Conservation (phyloP, 2,329 filamentous ascomycete species). For the Aspergillus pseudoviridinutans region DNA sequence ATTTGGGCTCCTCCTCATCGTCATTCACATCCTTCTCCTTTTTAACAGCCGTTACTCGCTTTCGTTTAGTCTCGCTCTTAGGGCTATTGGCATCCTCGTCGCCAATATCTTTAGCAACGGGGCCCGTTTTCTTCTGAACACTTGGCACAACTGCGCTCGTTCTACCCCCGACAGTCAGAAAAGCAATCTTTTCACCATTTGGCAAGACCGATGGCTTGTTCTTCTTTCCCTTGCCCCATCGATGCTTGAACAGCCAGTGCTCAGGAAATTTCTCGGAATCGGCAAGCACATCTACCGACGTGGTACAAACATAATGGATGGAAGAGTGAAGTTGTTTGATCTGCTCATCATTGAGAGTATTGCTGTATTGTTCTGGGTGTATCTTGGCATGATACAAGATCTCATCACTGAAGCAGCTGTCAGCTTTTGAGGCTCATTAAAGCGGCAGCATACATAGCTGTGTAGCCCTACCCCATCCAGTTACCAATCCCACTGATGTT, state of each 20-base stretch:
- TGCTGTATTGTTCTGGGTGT: constrained; percentile 89
- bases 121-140: constrained; percentile 76
- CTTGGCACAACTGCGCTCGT: constrained; percentile 86
- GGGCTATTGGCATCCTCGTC: constrained; percentile 23
- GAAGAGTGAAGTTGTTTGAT: constrained; percentile 67
- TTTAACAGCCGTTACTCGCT: constrained; percentile 26
- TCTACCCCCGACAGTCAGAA: constrained; percentile 82
- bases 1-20: constrained; percentile 17
- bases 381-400: constrained; percentile 83
- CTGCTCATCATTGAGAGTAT: constrained; percentile 70
- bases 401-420: constrained; percentile 60
- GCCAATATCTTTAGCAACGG: constrained; percentile 52
- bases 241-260: constrained; percentile 82
- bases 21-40: constrained; percentile 18
- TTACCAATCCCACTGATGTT: constrained; percentile 92
- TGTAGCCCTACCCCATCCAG: constrained; percentile 68
- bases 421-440: background rate
- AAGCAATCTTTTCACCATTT: constrained; percentile 78
- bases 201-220: constrained; percentile 64
- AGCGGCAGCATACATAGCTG: background rate
- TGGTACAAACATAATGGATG: constrained; percentile 74
- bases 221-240: constrained; percentile 88
- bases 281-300: constrained; percentile 71
- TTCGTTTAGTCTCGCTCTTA: constrained; percentile 27
- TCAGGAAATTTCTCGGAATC: constrained; percentile 82